Conservation (phyloP, 2,329 filamentous ascomycete genomes). For the Xylaria sp. region DNA sequence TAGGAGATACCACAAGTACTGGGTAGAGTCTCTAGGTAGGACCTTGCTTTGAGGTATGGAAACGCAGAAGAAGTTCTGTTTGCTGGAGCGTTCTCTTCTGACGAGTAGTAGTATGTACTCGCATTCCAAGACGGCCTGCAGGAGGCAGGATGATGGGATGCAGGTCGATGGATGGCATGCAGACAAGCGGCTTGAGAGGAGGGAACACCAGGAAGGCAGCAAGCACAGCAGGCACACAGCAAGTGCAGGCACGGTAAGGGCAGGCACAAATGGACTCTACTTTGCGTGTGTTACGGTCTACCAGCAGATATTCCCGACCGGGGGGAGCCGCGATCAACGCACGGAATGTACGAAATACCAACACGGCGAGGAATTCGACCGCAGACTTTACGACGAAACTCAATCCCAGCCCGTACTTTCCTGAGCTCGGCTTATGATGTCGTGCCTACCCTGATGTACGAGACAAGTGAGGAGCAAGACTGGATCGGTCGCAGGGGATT, state of each 20-base stretch:
- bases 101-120: neutral
- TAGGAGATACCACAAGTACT: neutral
- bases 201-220: neutral
- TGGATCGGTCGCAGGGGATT: too few relatives aligned
- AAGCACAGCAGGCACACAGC: neutral
- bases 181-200: neutral
- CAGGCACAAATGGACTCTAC: neutral
- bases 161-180: neutral
- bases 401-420: neutral
- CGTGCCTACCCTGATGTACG: too few relatives aligned
- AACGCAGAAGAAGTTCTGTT: neutral
- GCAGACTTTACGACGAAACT: too few relatives aligned
- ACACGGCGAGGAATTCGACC: neutral
- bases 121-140: neutral
- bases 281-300: neutral
- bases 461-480: too few relatives aligned
- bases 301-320: neutral
- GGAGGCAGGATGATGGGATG: neutral
- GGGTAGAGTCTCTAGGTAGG: too few relatives aligned
- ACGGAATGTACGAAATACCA: neutral
- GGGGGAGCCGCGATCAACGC: slow-evolving; percentile 1
- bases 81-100: neutral
- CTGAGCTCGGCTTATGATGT: neutral
- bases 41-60: neutral
- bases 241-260: neutral